Evolutionary conservation across 257 asterid species (phyloP).

Genomic region (Handroanthus guayacan): DNA sequence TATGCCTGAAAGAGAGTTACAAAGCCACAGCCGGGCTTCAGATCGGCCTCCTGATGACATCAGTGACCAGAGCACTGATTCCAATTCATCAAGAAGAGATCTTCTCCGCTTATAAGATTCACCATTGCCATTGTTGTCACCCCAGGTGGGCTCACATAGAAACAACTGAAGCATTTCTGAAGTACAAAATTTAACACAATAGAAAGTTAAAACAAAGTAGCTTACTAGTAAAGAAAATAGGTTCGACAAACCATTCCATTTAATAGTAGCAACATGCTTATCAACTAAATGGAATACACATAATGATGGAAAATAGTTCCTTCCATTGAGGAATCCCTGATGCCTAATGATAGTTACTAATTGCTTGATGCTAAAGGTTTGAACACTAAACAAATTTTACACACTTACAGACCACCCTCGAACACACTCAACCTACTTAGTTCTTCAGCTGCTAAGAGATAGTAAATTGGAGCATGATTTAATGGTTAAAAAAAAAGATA

Average conservation of each 20-base stretch:
- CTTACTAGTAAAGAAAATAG: background rate
- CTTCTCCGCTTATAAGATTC: constrained; percentile 46
- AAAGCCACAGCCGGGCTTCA: constrained; percentile 94
- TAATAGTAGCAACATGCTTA: constrained; percentile 4
- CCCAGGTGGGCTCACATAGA: constrained; percentile 60
- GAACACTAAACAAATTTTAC: background rate
- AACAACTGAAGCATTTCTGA: constrained; percentile 72
- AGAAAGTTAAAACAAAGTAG: constrained; percentile 20
- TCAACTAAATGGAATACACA: background rate
- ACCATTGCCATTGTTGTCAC: constrained; percentile 34
- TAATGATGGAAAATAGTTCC: background rate
- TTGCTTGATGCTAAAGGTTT: background rate
- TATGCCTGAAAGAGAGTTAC: constrained; percentile 67
- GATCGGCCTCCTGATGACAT: constrained; percentile 73
- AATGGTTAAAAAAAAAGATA: too few species aligned
- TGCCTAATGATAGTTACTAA: background rate
- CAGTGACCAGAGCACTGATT: constrained; percentile 65
- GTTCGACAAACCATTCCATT: constrained; percentile 9
- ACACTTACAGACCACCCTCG: background rate
- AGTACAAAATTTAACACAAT: constrained; percentile 24
- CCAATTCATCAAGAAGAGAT: constrained; percentile 66
- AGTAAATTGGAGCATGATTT: background rate
- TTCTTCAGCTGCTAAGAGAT: constrained; percentile 3
- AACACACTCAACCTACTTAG: background rate
- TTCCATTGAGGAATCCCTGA: background rate